Percentiles rank a stretch among this genome's conserved stretches.
Conservation (phyloP, 73 alveolate genomes). For the Halteria grandinella region DNA sequence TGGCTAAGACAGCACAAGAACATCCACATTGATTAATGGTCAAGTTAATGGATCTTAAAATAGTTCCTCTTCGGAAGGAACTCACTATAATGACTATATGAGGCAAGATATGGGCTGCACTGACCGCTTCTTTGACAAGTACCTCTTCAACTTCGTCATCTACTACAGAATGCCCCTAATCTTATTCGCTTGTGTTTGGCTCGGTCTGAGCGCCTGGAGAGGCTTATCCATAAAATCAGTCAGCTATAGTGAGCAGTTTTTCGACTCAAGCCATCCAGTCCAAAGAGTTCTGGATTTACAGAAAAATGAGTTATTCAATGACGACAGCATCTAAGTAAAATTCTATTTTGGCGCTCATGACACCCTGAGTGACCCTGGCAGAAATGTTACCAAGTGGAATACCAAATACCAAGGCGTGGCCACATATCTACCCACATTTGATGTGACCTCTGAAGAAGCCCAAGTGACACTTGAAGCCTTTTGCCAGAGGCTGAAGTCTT, state of each 20-base stretch:
- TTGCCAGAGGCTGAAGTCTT: conserved; percentile 14
- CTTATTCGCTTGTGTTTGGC: background rate
- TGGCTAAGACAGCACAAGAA: no score
- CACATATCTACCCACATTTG: background rate
- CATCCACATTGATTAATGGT: no score
- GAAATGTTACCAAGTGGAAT: conserved; percentile 3
- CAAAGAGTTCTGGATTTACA: background rate
- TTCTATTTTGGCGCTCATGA: background rate
- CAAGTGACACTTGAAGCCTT: background rate
- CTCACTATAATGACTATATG: no score
- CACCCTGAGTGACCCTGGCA: background rate
- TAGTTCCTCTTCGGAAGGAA: no score
- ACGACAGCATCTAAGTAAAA: background rate
- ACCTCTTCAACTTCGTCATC: background rate
- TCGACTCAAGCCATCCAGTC: background rate
- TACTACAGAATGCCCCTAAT: background rate
- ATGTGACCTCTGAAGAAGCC: conserved; percentile 1
- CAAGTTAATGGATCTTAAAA: no score
- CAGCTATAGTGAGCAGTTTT: background rate
- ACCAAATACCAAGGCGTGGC: background rate
- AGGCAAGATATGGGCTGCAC: no score
- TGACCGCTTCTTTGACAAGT: background rate
- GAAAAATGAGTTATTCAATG: background rate
- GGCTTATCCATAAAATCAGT: background rate
- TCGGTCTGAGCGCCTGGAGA: background rate